Conservation (phyloP, 202 grass and related monocot species). For the Carex sylvatica region DNA sequence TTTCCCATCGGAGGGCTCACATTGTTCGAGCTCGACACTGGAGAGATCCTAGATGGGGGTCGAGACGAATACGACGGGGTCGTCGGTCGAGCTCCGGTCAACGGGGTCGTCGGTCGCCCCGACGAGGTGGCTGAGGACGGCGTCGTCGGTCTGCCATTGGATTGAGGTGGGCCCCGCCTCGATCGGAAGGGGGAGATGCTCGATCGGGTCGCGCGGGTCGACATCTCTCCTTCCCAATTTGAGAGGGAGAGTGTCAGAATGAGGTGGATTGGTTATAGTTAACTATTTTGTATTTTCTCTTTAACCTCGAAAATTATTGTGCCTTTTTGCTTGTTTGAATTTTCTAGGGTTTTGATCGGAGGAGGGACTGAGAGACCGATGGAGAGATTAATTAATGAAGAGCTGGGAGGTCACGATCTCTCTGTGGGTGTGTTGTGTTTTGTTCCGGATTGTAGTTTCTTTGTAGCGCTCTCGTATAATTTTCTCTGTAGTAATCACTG, state of each 20-base stretch:
- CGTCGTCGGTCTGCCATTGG: slow-evolving; percentile 48
- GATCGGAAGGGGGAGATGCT: slow-evolving; percentile 97
- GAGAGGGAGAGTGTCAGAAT: not conserved
- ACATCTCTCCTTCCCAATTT: slow-evolving; percentile 46
- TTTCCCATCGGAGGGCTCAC: slow-evolving; percentile 28
- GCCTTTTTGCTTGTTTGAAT: not conserved
- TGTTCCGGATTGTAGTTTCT: not conserved
- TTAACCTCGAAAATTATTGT: not conserved
- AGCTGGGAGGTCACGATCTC: slow-evolving; percentile 27
- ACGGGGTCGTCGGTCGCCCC: slow-evolving; percentile 50
- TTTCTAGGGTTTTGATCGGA: slow-evolving; percentile 53
- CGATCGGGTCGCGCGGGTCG: slow-evolving; percentile 64
- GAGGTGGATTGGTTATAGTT: not conserved
- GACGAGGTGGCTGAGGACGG: slow-evolving; percentile 41
- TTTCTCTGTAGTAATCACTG: not conserved
- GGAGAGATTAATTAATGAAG: slow-evolving; percentile 17
- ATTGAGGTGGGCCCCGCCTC: slow-evolving; percentile 34
- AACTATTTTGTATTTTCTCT: not conserved
- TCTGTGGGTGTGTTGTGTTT: slow-evolving; percentile 8
- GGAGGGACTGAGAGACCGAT: not conserved
- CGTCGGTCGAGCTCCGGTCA: slow-evolving; percentile 46
- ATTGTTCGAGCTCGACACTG: slow-evolving; percentile 19
- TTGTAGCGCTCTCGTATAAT: not conserved
- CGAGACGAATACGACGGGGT: slow-evolving; percentile 60
- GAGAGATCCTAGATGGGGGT: slow-evolving; percentile 43